Base-by-base conservation (phyloP, 2,329 filamentous ascomycete species). In the Achaetomium macrosporum region DNA sequence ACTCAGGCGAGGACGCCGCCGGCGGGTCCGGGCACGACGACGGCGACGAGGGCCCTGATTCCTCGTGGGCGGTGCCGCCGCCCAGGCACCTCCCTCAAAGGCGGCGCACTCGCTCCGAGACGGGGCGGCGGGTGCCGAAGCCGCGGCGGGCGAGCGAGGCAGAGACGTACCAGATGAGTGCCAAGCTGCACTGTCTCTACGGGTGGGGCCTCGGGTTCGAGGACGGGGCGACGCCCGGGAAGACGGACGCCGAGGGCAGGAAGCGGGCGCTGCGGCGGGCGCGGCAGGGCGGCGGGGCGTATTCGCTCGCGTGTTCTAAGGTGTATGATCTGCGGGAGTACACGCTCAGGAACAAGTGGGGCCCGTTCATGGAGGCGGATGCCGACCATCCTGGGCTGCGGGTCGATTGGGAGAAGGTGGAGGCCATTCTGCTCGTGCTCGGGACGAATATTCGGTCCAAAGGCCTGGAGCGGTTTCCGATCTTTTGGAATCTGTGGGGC, bases 371-470 rank as follows among this genome's bases (percentile, higher is more conserved):
- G 62, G 71, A 77, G 1, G 76, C 73, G 2, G 76, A 75, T 11
- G 42, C 42, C 6, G 47, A 16, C 15, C 7, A 3, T 8, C 7
- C 12, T 8, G 35, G 35, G 35, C 25, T 56, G 48, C 67, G 69
- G 5, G 83, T 88, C 0, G 87, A 92, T 67, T 92, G 88, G 88
- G 86, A 91, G 67, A 88, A 87, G 70, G 70, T 90, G 11, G 87
- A 91, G 67, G 83, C 85, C 9, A 79, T 90, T 50, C 80, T 90
- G 74, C 72, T 90, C 3, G 81, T 85, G 2, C 67, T 91, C 3
- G 78, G 78, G 3, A 75, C 78, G 63, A 90, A 89, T 63, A 73
- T 87, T 47, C 67, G 71, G 37, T 64, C 68, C 10, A 77, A 79
- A 58, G 69, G 72, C 12, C 65, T 76, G 10, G 67, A 73, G 35